Base-by-base conservation (phyloP, 2,329 filamentous ascomycete species). In the Thelonectria blattea region DNA sequence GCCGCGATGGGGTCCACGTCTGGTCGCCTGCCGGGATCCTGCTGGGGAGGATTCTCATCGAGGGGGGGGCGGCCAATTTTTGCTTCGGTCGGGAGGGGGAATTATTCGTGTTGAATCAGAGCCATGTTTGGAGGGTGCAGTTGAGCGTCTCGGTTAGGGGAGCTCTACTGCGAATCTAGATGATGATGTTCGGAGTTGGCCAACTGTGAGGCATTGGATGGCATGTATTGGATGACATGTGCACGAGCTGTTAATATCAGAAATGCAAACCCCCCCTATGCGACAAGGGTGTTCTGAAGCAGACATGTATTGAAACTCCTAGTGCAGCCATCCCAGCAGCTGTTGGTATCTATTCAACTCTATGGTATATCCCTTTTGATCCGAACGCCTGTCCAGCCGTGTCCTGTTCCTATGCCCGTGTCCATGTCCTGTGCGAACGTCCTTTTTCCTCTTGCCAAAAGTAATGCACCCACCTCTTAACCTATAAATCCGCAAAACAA, bases 41-140 rank as follows among this genome's bases (percentile, higher is more conserved):
- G 2, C 72, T 85, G 11, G 82, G 81, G 2, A 77, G 76, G 49
- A 79, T 82, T 11, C 27, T 78, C 0, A 70, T 80, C 0, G 71
- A 74, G 1, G 80, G 78, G 0, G 79, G 78, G 0, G 74, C 76
- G 3, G 76, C 80, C 0, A 82, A 83, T 58, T 83, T 83, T 56
- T 81, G 77, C 42, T 83, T 83, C 57, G 80, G 80, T 0, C 71
- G 67, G 8, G 63, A 75, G 4, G 78, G 79, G 0, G 74, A 78
- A 60, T 62, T 83, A 27, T 81, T 82, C 37, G 69, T 83, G 7
- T 69, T 83, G 10, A 83, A 83, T 42, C 81, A 84, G 72, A 69
- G 76, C 27, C 73, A 71, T 34, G 57, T 83, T 5, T 82, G 76
- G 74, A 73, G 73, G 45, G 73, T 77, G 11, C 63, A 62, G 37